Base-by-base conservation (phyloP, 2,329 filamentous ascomycete genomes). In the Beauveria sp. region DNA sequence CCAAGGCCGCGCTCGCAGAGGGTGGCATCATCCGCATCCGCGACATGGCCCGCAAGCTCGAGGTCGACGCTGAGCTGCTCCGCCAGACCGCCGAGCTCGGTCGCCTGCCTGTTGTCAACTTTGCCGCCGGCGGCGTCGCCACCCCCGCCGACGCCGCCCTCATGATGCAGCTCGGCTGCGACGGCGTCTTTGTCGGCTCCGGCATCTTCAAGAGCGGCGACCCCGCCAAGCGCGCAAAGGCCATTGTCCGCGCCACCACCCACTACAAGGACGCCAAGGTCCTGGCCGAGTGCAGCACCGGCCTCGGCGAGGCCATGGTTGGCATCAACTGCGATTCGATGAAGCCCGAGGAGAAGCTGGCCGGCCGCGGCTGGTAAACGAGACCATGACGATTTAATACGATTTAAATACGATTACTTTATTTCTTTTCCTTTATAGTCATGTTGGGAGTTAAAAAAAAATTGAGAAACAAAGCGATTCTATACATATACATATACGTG, bases 201-300 rank as follows among this genome's bases (percentile, higher is more conserved):
- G 95, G 95, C 31, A 98, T 98, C 76, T 99, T 99, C 85, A 98
- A 98, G 85, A 91, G 87, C 5, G 93, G 93, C 20, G 88, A 98
- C 75, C 90, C 95, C 24, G 86, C 88, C 50, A 91, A 93, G 86
- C 82, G 95, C 64, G 95, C 95, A 16, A 91, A 88, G 80, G 95
- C 95, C 43, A 98, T 99, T 70, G 95, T 99, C 59, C 88, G 93
- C 72, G 95, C 95, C 28, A 91, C 91, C 1, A 96, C 93, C 8
- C 91, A 98, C 78, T 98, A 83, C 80, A 88, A 86, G 68, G 92
- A 98, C 72, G 79, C 92, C 45, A 88, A 90, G 80, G 84, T 96
- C 26, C 78, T 99, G 61, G 93, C 93, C 5, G 88, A 96, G 77
- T 89, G 93, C 63, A 93, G 89, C 77, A 86, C 88, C 71, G 91